These are phyloP conservation scores for Periconia sp. DNA, from an alignment of 2,329 filamentous ascomycete species.

Conservation along the genomic window DNA sequence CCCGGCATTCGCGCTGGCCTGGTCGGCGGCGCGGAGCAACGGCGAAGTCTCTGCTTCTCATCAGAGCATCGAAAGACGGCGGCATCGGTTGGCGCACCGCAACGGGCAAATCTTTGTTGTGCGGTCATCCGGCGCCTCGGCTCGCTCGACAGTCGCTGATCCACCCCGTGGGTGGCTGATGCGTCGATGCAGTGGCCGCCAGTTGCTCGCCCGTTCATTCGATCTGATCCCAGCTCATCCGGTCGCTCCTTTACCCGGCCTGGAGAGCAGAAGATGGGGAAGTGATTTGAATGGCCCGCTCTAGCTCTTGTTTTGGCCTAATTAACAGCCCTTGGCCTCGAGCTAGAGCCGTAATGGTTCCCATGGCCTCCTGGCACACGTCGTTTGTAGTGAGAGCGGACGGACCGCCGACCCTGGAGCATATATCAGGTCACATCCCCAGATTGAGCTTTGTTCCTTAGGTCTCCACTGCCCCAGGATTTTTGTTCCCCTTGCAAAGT, in stretches of 20 bases:
- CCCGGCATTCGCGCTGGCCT: constrained; percentile 12
- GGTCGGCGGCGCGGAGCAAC: constrained; percentile 1
- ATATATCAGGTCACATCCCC: constrained; percentile 43
- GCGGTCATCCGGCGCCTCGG: constrained; percentile 37
- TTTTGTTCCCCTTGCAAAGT: constrained; percentile 2
- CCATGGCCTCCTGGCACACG: constrained; percentile 39
- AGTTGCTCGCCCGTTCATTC: constrained; percentile 27
- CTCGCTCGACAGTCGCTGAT: constrained; percentile 32
- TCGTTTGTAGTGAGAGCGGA: constrained; percentile 34
- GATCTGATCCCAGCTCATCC: constrained; percentile 29
- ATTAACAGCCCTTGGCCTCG: constrained; percentile 29
- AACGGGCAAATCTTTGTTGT: constrained; percentile 24
- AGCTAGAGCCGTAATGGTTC: constrained; percentile 26
- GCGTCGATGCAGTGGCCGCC: constrained; percentile 13
- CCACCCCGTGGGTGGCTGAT: constrained; percentile 28
- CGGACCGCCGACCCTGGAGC: constrained; percentile 28
- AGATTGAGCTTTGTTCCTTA: constrained; percentile 19
- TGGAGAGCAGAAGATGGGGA: constrained; percentile 37
- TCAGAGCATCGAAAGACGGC: no score
- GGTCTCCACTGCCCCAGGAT: constrained; percentile 30
- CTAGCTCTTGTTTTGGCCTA: constrained; percentile 36
- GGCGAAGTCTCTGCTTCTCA: background rate
- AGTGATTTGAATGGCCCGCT: constrained; percentile 35
- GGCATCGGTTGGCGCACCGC: constrained; percentile 25
- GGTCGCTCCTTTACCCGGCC: constrained; percentile 42